Evolutionary conservation across 1,284 basidiomycete species (phyloP), one percentile per base, ranked within the genome.

Genomic region (Puccinia coronata): DNA sequence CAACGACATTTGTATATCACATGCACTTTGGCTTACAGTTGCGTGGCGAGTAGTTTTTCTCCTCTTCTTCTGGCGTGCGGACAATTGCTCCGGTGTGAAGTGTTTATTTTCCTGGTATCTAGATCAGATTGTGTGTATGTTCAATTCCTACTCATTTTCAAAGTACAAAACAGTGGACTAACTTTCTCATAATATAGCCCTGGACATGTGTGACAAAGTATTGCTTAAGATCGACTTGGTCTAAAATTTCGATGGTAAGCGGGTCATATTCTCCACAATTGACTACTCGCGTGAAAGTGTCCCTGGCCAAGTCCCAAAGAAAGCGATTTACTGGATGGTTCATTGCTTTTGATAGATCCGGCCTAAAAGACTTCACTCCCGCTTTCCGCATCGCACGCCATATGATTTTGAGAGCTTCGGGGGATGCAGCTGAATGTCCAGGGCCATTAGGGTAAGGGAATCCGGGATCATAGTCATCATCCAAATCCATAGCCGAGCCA

Each of bases 371-470:
- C n/a, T n/a, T n/a, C n/a, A n/a, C n/a, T n/a, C n/a, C n/a, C n/a
- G n/a, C 49, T 51, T 49, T 31, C 12, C 55, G 41, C 74, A 77
- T 77, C n/a, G 47, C 31, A 2, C 31, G 20, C 74, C 74, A 77
- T n/a, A 77, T 77, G 2, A 77, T 65, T 0, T 36, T 51, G 23
- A 77, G 20, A 25, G 57, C 39, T 36, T 77, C 18, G 1, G 34
- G 59, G 8, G 59, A 49, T 36, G 74, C 59, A 2, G 18, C 14
- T 9, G 57, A 41, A 51, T 77, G 74, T 0, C 74, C 59, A 1
- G 74, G 59, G 14, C 74, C 74, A 31, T 65, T 61, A 63, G 61
- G 43, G 51, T 53, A 78, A 0, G 75, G 75, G 47, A 69, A 78
- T 18, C 23, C 20, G 0, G 59, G 75, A 41, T 78, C 43, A 3